Evolutionary conservation across 331 rosid genomes (phyloP), one percentile per base, ranked within the genome.

Genomic region (Acacia concinna): DNA sequence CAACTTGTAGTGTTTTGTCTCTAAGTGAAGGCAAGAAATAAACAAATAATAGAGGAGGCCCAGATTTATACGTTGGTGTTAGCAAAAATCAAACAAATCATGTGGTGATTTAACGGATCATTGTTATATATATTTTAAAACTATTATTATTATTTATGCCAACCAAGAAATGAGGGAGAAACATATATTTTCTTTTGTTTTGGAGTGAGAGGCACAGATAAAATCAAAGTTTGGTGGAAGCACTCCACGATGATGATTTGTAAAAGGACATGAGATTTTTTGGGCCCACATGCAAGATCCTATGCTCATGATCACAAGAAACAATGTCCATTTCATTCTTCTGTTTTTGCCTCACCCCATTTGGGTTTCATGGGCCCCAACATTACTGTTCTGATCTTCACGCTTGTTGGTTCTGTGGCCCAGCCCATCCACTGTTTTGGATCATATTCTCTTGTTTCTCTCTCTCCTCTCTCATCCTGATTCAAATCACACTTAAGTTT

Each of bases 331-430:
- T 71, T 59, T 56, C 80, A 77, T 57, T 38, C 80, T 77, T 13
- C 66, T 30, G 73, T 21, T 2, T 57, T 31, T 82, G 73, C 49
- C 78, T 46, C 78, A 49, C 51, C 40, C 41, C 49, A 57, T 38
- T 82, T 76, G 83, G 81, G 84, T 77, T 68, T 80, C 23, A 86
- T 76, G 85, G 84, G 21, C 78, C 83, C 88, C 75, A 54, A 68
- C 35, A 1, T 10, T 8, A 78, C 34, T 44, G 30, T 78, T n/a
- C 59, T 41, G 52, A 63, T 63, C 71, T 57, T 27, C 68, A 46
- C 0, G 25, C 49, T 37, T 25, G 37, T 21, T 35, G n/a, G n/a
- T n/a, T n/a, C 38, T 79, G 40, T 79, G 77, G 88, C 88, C 86
- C 82, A 82, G 72, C 77, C 78, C 41, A 49, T 23, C 47, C 35